Base-by-base conservation (phyloP, 116 monocot genomes). In the Zostera marina region DNA sequence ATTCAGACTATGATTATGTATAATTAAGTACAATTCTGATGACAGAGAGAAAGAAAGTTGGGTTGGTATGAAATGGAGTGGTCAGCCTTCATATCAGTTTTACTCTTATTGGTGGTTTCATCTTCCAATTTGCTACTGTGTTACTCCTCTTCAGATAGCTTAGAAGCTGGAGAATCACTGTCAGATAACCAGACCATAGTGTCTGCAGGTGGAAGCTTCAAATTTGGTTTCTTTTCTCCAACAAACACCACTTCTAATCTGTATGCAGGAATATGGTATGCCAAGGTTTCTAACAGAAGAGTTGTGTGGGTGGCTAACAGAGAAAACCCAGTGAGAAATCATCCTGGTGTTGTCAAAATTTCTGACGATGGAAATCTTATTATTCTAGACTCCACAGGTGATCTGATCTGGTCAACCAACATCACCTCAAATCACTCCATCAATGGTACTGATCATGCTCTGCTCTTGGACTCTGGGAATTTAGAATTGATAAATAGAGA, bases 141-240 rank as follows among this genome's bases (percentile, higher is more conserved):
- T 39, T n/a, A n/a, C n/a, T 14, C 7, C n/a, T 32, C 51, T 26
- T 13, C 60, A 11, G 71, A 74, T 48, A 66, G 63, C 44, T 52
- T 82, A 4, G 45, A 40, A n/a, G 2, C 9, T 0, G 63, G 46
- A 16, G 59, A 66, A 47, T 70, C 76, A n/a, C 62, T 82, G 20
- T 52, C 69, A 3, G 61, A 24, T 11, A 55, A 69, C 41, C 43
- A 61, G 44, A 61, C 54, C 17, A 13, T 69, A 15, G 60, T 69
- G 54, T 69, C 69, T 26, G 4, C 16, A 0, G 45, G 45, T 8
- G 62, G 69, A 38, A 21, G 0, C 17, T 69, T 62, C 14, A 44
- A 5, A 3, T 38, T 69, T 14, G 66, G 32, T 11, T 66, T 66
- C 56, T 66, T 66, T 56, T 44, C 41, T n/a, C 55, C 53, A 0